A percentile compares a stretch with the other conserved stretches of the same genome.
phyloP scores from a whole-genome alignment of 2,329 filamentous ascomycete species.

The Tolypocladium album region DNA sequence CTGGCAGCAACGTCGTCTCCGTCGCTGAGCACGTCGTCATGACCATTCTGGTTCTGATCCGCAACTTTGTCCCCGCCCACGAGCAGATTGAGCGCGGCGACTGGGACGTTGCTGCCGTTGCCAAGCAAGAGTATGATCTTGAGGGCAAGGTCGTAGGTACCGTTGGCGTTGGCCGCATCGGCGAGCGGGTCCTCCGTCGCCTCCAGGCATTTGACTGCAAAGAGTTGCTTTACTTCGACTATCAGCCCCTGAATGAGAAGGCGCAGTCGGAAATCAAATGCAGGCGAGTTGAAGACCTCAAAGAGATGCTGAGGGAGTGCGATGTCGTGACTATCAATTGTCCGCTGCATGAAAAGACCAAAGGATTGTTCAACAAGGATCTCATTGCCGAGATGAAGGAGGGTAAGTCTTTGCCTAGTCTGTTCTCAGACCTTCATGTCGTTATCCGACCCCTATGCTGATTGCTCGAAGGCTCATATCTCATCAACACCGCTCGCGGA shows the following conservation, averaged over 20 bases:
- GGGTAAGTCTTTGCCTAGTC: slow-evolving; percentile 36
- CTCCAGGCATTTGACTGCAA: slow-evolving; percentile 99
- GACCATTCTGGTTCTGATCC: slow-evolving; percentile 92
- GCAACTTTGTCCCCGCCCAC: slow-evolving; percentile 97
- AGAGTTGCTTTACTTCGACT: slow-evolving; percentile 98
- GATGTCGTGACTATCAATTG: slow-evolving; percentile 99
- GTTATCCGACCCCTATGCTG: no score
- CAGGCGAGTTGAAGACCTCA: slow-evolving; percentile 76
- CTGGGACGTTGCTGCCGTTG: slow-evolving; percentile 91
- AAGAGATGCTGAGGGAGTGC: slow-evolving; percentile 90
- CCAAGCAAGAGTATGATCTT: slow-evolving; percentile 97
- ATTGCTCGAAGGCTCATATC: slow-evolving; percentile 64
- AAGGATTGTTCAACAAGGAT: slow-evolving; percentile 96
- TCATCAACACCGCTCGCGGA: slow-evolving; percentile 96
- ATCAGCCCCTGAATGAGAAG: slow-evolving; percentile 83
- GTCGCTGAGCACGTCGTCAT: slow-evolving; percentile 99
- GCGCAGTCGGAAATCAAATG: slow-evolving; percentile 92
- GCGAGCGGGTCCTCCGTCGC: slow-evolving; percentile 91
- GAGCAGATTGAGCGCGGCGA: slow-evolving; percentile 83
- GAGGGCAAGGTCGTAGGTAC: slow-evolving; percentile 97
- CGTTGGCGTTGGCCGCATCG: slow-evolving; percentile 93
- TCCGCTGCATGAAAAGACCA: slow-evolving; percentile 96
- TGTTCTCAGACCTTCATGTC: no score
- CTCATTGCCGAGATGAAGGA: slow-evolving; percentile 99
- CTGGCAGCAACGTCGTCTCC: slow-evolving; percentile 95